Conservation (phyloP, 2,329 filamentous ascomycete genomes). For the Pseudocercospora musae region DNA sequence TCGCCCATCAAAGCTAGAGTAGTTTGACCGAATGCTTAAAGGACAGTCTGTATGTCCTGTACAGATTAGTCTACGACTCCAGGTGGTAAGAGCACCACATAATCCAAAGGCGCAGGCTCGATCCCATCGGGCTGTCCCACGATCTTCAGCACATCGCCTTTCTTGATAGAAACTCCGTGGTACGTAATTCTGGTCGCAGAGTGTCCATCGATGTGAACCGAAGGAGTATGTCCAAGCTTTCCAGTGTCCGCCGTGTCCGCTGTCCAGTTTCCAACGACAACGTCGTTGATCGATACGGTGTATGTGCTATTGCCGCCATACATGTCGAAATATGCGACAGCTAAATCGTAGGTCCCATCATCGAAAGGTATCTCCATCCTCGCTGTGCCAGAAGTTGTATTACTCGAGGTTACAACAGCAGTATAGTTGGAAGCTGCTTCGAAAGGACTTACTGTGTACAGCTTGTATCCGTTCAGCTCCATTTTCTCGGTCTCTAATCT, state of each 20-base stretch:
- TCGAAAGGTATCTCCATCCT: slow-evolving; percentile 47
- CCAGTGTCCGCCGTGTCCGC: slow-evolving; percentile 47
- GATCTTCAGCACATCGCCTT: slow-evolving; percentile 54
- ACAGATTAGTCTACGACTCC: slow-evolving; percentile 40
- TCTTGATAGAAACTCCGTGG: slow-evolving; percentile 46
- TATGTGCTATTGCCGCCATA: slow-evolving; percentile 57
- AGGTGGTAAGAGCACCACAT: slow-evolving; percentile 59
- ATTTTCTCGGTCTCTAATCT: slow-evolving; percentile 69
- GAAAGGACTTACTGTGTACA: slow-evolving; percentile 54
- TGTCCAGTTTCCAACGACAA: slow-evolving; percentile 54
- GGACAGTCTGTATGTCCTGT: background rate
- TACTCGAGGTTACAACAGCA: slow-evolving; percentile 56
- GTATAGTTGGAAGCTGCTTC: slow-evolving; percentile 57
- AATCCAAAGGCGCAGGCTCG: slow-evolving; percentile 66
- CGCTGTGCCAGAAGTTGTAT: slow-evolving; percentile 52
- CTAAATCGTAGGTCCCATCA: slow-evolving; percentile 59
- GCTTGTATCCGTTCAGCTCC: slow-evolving; percentile 57
- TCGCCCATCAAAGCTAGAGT: background rate
- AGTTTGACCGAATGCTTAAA: background rate
- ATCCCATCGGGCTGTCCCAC: slow-evolving; percentile 57
- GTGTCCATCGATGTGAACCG: slow-evolving; percentile 61
- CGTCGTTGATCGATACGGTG: slow-evolving; percentile 53
- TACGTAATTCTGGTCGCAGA: slow-evolving; percentile 64
- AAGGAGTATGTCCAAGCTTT: slow-evolving; percentile 57
- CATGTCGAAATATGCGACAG: slow-evolving; percentile 65